Conservation (phyloP, 23 red algal species). For the Agarophyton chilense region DNA sequence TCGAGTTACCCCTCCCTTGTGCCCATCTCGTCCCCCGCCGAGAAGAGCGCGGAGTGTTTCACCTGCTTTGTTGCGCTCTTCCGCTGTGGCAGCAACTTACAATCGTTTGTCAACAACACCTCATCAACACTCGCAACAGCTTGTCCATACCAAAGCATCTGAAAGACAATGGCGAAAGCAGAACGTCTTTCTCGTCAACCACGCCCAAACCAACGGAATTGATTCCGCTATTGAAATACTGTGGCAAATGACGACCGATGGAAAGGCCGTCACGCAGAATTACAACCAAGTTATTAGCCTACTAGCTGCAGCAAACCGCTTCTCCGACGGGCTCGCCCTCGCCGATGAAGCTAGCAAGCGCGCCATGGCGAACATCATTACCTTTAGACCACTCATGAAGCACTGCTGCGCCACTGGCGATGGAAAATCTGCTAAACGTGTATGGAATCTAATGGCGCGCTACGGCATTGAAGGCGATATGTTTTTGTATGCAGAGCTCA, state of each 20-base stretch:
- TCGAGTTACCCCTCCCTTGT: neutral
- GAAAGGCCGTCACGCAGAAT: constrained; percentile 65
- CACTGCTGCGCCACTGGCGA: constrained; percentile 59
- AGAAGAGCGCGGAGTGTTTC: neutral
- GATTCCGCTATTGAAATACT: constrained; percentile 54
- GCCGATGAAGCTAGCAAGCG: constrained; percentile 44
- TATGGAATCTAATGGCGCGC: constrained; percentile 55
- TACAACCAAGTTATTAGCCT: constrained; percentile 75
- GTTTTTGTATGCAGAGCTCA: constrained; percentile 78
- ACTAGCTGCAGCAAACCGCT: constrained; percentile 37
- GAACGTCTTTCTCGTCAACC: constrained; percentile 45
- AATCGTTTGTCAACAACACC: neutral
- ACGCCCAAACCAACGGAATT: constrained; percentile 22
- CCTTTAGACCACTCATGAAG: constrained; percentile 82
- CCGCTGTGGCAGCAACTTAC: neutral
- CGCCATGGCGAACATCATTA: constrained; percentile 69
- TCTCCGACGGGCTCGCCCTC: constrained; percentile 62
- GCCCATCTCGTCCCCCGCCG: neutral
- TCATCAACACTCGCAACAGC: neutral
- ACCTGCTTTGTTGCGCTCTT: neutral
- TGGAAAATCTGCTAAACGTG: constrained; percentile 28
- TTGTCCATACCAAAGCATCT: neutral
- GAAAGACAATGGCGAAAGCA: constrained; percentile 37
- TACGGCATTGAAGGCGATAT: constrained; percentile 63
- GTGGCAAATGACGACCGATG: constrained; percentile 50